Base-by-base conservation (phyloP, 2,329 filamentous ascomycete species). In the Aspergillus spinulosporus region DNA sequence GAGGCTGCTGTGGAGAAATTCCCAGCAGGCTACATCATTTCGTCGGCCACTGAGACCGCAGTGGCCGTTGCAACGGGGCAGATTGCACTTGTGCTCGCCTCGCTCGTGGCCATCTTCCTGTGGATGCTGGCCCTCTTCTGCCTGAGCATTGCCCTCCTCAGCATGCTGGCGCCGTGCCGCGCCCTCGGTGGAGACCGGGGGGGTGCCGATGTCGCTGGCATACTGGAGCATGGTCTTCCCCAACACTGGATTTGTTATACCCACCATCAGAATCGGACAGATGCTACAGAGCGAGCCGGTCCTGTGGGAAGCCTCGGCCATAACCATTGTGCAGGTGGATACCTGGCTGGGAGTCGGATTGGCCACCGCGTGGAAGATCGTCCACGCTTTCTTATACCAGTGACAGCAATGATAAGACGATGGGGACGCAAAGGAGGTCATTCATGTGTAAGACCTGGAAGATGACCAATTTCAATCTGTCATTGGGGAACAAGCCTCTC, bases 311-410 rank as follows among this genome's bases (percentile, higher is more conserved):
- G 37, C 29, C 4, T 49, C 57, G 12, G 53, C 26, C n/a, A 44
- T 60, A 56, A 59, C 59, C 0, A 14, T 59, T 3, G 9, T 52
- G 31, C 59, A 60, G 53, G 59, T 60, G 14, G 42, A 14, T 8
- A 37, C 45, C 8, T 60, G 53, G 53, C 48, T 60, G 26, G 28
- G 37, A n/a, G 48, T 42, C 11, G 48, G 47, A 4, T 12, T 49
- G 26, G 47, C 81, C 66, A 70, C 84, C 7, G 78, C 80, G 0
- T 77, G 79, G 29, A 42, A 42, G 6, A 21, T 42, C 3, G 15
- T 4, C 7, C 7, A 37, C 9, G 11, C 11, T 37, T 12, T 37
- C 9, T 37, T 11, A 37, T 37, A 37, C 9, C 11, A 4, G 11
- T 12, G 34, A 37, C 6, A 12, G 34, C 7, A 37, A 21, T 37